Evolutionary conservation across 2,329 filamentous ascomycete species (phyloP).

Genomic region (Seiridium unicorne): DNA sequence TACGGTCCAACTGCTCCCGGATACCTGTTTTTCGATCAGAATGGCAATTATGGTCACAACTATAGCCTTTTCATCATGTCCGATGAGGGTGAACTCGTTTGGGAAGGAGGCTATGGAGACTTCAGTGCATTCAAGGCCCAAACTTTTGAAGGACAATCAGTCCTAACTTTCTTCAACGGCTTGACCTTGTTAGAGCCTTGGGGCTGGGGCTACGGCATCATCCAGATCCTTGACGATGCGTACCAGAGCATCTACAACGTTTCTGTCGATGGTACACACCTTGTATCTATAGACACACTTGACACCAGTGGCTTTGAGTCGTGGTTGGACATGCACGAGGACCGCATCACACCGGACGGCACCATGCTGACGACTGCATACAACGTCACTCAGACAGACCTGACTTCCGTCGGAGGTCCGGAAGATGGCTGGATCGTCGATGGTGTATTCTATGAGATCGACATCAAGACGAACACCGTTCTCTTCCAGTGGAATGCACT

Average conservation of each 20-base stretch:
- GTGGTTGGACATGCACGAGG: constrained; percentile 31
- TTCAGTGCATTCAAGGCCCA: constrained; percentile 25
- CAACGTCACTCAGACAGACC: constrained; percentile 27
- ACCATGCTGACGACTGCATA: constrained; percentile 28
- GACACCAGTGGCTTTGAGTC: constrained; percentile 5
- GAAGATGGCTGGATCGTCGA: constrained; percentile 32
- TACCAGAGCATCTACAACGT: constrained; percentile 24
- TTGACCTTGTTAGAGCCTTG: constrained; percentile 19
- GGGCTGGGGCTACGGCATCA: constrained; percentile 29
- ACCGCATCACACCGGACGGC: constrained; percentile 23
- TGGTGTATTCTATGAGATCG: constrained; percentile 39
- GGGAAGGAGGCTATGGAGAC: constrained; percentile 20
- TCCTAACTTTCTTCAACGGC: constrained; percentile 29
- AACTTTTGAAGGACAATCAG: constrained; percentile 24
- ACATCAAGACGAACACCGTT: constrained; percentile 35
- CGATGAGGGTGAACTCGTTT: constrained; percentile 27
- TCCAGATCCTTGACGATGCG: constrained; percentile 26
- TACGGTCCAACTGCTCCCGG: constrained; percentile 15
- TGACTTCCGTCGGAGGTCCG: constrained; percentile 29
- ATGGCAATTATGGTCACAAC: constrained; percentile 17
- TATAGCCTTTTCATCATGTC: constrained; percentile 20
- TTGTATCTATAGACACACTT: neutral
- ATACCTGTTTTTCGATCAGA: constrained; percentile 20
- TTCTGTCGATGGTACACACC: constrained; percentile 11
- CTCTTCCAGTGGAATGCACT: constrained; percentile 40